phyloP scores from a whole-genome alignment of 1,139 yeast genomes.

The Scheffersomyces lignicola region DNA sequence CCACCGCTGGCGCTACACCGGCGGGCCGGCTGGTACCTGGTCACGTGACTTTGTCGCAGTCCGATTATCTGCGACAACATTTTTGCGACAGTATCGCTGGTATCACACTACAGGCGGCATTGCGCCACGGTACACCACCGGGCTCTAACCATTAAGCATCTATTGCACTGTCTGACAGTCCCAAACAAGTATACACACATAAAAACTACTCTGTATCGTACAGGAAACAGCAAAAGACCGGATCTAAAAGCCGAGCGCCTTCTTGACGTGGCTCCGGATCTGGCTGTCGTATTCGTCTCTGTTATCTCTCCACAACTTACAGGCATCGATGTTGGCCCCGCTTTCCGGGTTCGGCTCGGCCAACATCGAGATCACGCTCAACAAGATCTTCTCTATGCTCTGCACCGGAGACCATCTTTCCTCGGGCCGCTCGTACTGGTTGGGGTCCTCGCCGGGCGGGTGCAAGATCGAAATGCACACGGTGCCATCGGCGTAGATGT shows the following conservation, averaged over 20 bases:
- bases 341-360: slow-evolving; percentile 97
- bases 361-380: slow-evolving; percentile 92
- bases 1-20: too few species aligned
- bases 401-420: slow-evolving; percentile 99
- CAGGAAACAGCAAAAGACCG: too few species aligned
- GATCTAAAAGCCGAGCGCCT: slow-evolving; percentile 59
- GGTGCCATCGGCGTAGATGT: slow-evolving; percentile 89
- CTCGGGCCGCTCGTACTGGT: slow-evolving; percentile 90
- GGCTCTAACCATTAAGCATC: too few species aligned
- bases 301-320: slow-evolving; percentile 90
- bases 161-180: too few species aligned
- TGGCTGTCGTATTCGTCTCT: slow-evolving; percentile 62
- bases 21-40: too few species aligned
- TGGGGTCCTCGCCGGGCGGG: slow-evolving; percentile 96
- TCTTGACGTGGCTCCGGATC: slow-evolving; percentile 65
- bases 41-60: too few species aligned
- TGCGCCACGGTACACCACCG: too few species aligned
- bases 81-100: too few species aligned
- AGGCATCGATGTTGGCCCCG: slow-evolving; percentile 96
- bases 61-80: too few species aligned
- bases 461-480: slow-evolving; percentile 95
- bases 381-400: slow-evolving; percentile 88
- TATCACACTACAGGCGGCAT: too few species aligned
- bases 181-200: too few species aligned
- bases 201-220: too few species aligned